Evolutionary conservation across 192 early-diverging fungal species (phyloP), one percentile per base, ranked within the genome.

Genomic region (Irineochytrium annulatum): DNA sequence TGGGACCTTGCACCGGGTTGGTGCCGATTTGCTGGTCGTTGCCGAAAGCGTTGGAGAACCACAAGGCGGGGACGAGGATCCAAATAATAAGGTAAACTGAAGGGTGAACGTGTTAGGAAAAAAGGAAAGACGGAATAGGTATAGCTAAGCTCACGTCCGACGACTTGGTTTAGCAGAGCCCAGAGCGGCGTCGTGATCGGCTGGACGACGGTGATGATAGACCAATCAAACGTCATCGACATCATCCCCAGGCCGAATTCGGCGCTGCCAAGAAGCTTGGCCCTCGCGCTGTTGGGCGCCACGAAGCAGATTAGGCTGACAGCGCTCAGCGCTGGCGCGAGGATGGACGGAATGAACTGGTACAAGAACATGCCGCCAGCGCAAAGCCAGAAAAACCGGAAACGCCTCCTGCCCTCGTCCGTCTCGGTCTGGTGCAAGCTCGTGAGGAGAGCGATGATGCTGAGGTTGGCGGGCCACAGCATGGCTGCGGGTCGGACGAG

Each of bases 401-500:
- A 55, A 11, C 33, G 8, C 37, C n/a, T 41, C 37, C n/a, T 41
- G 8, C 37, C 37, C 8, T 41, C 37, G 11, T 41, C 37, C 11
- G 11, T 8, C 11, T 8, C 37, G 8, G 37, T n/a, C 37, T 41
- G 37, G 34, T 69, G 67, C n/a, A 69, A 58, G 2, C 89, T 84
- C 22, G 82, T 83, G 74, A 92, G 46, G 32, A 59, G 43, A 27
- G 58, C 58, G 55, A 66, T 29, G 28, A 41, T 24, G 28, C 35
- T 43, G 33, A 62, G 48, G 32, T 79, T 87, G 2, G 79, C 60
- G 1, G 93, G 93, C 93, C 93, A 98, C 43, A 93, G 75, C 91
- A 96, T 94, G 13, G 79, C 73, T 1, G 87, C 77, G 20, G 92
- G 92, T 43, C 86, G 84, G 2, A 93, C 87, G 16, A 93, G 76